Evolutionary conservation across 129 eudicot genomes (phyloP).

Genomic region (Arctium minus): DNA sequence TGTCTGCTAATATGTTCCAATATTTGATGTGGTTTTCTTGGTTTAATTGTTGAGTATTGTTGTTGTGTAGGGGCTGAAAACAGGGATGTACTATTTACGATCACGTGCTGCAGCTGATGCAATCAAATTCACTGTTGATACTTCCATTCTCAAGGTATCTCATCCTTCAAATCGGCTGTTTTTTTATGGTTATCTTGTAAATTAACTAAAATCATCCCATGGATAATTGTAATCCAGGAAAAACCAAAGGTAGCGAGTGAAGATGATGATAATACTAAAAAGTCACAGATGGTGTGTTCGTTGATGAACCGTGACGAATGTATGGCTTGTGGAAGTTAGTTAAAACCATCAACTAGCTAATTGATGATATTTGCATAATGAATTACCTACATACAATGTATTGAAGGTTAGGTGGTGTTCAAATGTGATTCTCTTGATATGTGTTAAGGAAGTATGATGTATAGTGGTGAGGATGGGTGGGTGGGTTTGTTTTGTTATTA

Average conservation of each 20-base stretch:
- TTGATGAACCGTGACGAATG: constrained; percentile 82
- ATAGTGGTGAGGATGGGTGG: neutral
- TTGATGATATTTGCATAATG: neutral
- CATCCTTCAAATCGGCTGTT: too few species aligned
- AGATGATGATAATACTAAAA: constrained; percentile 60
- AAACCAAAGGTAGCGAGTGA: constrained; percentile 22
- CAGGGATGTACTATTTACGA: constrained; percentile 88
- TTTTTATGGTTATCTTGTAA: neutral
- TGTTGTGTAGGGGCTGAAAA: constrained; percentile 73
- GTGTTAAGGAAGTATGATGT: neutral
- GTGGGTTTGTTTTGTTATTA: neutral
- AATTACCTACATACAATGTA: neutral
- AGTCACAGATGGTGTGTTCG: constrained; percentile 89
- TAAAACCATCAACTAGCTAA: neutral
- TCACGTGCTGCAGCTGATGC: constrained; percentile 99
- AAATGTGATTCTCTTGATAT: neutral
- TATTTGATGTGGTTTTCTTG: neutral
- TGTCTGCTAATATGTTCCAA: neutral
- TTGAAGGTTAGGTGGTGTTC: neutral
- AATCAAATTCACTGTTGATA: constrained; percentile 92
- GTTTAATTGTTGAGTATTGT: neutral
- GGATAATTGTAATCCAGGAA: constrained; percentile 44
- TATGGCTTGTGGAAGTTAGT: constrained; percentile 81
- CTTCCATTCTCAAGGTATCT: constrained; percentile 63
- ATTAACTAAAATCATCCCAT: neutral